Evolutionary conservation across 2,329 filamentous ascomycete genomes (phyloP).

Genomic region (Aspergillus tanneri): DNA sequence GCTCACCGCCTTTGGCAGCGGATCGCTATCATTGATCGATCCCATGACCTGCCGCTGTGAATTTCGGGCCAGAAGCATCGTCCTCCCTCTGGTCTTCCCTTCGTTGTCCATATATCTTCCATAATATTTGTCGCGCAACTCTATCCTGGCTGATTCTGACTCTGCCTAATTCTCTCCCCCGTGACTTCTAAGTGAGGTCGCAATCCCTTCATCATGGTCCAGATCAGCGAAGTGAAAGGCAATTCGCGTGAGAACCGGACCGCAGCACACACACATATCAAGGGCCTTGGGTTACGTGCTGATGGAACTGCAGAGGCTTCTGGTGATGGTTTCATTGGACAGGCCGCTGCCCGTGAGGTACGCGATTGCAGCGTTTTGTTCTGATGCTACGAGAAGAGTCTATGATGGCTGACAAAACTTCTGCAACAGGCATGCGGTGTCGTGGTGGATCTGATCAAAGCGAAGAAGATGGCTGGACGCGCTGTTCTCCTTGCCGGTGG

Average conservation of each 20-base stretch:
- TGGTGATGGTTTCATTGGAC: conserved; percentile 83
- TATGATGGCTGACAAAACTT: conserved; percentile 15
- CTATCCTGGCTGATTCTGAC: not conserved
- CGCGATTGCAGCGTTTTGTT: conserved; percentile 19
- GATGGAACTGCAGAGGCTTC: conserved; percentile 84
- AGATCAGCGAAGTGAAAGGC: conserved; percentile 92
- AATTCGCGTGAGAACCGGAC: conserved; percentile 94
- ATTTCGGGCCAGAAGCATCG: conserved; percentile 35
- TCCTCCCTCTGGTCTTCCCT: conserved; percentile 3
- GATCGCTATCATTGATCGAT: conserved; percentile 30
- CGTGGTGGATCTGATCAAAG: conserved; percentile 90
- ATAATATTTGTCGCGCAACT: not conserved
- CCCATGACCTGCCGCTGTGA: conserved; percentile 29
- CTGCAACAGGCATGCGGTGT: conserved; percentile 77
- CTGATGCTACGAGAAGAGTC: not conserved
- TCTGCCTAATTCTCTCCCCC: not conserved
- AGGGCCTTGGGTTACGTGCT: conserved; percentile 79
- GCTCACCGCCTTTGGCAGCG: conserved; percentile 37
- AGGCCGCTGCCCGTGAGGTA: conserved; percentile 84
- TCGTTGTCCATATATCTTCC: not conserved
- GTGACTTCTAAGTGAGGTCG: conserved; percentile 28
- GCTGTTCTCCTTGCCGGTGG: conserved; percentile 92
- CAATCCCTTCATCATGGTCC: conserved; percentile 62
- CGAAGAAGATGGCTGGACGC: conserved; percentile 96
- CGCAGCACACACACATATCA: conserved; percentile 96